Evolutionary conservation across 345 rosid genomes (phyloP), one percentile per base, ranked within the genome.

Genomic region (Citrus reticulata): DNA sequence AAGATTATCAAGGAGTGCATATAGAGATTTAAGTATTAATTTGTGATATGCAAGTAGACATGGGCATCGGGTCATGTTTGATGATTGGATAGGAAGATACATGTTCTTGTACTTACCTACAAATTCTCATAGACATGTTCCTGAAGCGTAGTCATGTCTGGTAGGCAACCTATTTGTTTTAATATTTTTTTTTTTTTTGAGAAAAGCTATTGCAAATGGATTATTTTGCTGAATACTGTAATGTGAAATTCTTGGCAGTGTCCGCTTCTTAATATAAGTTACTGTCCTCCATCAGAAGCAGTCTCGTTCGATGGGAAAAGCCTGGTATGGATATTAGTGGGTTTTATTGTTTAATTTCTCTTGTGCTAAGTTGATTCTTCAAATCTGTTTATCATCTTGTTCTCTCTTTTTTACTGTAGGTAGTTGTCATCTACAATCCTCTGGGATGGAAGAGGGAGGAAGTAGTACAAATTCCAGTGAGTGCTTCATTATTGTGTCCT

Each of bases 391-490:
- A n/a, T 74, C 60, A 72, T 77, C 54, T 79, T 25, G 55, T 73
- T 30, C 27, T 77, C 30, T 64, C 37, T 69, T 79, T 78, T 83
- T 59, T 49, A 58, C 74, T 79, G 69, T 76, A 95, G 98, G 91
- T 91, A 35, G 89, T 95, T 59, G 88, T 95, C 57, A 77, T 85
- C 64, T 95, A 95, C 87, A 95, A 95, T 88, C 87, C 98, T 78
- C 82, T 95, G 22, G 98, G 98, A 81, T 92, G 97, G 98, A 81
- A 82, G 74, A 89, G 98, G 81, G 92, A 93, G 72, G 97, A 95
- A 85, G 86, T 93, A 73, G 85, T 95, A 64, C 87, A 89, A 68
- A 84, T 95, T 79, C 98, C 95, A 46, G 98, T 95, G 82, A 85
- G 93, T 85, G 57, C 62, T 78, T 68, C 61, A 59, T 27, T 74